These are phyloP conservation scores for Tuber indicum DNA, from an alignment of 495 filamentous ascomycete genomes.

Conservation along the genomic window DNA sequence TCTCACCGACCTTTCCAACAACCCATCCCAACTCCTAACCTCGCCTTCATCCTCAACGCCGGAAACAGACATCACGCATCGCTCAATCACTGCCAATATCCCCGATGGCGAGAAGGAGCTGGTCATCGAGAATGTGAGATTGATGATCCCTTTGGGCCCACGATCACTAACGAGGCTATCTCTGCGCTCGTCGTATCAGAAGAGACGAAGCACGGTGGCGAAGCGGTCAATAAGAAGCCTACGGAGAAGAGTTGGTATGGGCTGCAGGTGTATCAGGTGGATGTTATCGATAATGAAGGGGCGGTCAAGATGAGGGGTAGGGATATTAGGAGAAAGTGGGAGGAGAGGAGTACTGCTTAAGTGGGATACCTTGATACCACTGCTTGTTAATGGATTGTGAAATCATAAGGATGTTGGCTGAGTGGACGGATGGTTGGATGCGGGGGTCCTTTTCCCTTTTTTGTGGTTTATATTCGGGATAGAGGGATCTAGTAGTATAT, in stretches of 20 bases:
- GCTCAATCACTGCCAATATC: constrained; percentile 16
- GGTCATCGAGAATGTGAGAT: constrained; percentile 71
- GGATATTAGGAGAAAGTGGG: constrained; percentile 53
- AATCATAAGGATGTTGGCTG: neutral
- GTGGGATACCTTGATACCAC: neutral
- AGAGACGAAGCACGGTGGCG: constrained; percentile 78
- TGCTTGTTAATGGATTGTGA: neutral
- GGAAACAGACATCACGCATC: constrained; percentile 23
- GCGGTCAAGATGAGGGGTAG: constrained; percentile 86
- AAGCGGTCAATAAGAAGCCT: constrained; percentile 74
- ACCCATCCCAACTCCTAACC: constrained; percentile 18
- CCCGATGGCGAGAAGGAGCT: constrained; percentile 27
- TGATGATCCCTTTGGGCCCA: constrained; percentile 83
- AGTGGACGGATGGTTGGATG: neutral
- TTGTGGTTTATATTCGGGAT: neutral
- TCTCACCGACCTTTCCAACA: constrained; percentile 52
- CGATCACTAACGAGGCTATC: constrained; percentile 72
- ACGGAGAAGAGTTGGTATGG: constrained; percentile 66
- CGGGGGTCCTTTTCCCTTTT: neutral
- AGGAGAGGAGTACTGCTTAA: constrained; percentile 31
- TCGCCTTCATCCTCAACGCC: constrained; percentile 14
- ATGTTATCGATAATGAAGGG: constrained; percentile 51
- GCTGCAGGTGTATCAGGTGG: constrained; percentile 83
- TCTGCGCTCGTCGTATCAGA: constrained; percentile 76
- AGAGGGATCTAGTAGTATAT: neutral